Conservation (phyloP, 352 stramenopile genomes). For the Phytophthora citricola region DNA sequence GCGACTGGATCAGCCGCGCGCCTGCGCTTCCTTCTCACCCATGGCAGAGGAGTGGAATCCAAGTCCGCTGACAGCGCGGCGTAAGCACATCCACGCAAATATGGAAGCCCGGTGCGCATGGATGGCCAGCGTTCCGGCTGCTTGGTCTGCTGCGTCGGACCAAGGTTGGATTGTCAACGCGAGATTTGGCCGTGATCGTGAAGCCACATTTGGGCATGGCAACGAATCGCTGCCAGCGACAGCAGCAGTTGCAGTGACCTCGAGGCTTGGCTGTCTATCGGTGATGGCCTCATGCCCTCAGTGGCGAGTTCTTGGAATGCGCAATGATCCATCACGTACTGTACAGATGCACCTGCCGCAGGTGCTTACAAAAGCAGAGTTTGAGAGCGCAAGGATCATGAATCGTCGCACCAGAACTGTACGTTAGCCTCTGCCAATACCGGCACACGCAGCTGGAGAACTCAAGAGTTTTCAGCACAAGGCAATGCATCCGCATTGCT, state of each 20-base stretch:
- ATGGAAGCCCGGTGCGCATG: constrained; percentile 18
- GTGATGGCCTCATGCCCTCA: too few relatives aligned
- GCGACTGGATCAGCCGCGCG: not conserved
- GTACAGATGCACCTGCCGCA: too few relatives aligned
- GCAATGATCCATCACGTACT: constrained; percentile 9
- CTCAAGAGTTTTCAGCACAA: too few relatives aligned
- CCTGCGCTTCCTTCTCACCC: not conserved
- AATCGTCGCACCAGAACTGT: not conserved
- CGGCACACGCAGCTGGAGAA: too few relatives aligned
- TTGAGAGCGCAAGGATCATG: not conserved
- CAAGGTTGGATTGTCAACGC: constrained; percentile 13
- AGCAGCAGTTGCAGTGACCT: not conserved
- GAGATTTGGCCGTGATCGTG: constrained; percentile 11
- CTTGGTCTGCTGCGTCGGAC: constrained; percentile 14
- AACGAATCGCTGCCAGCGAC: too few relatives aligned
- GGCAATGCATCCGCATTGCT: too few relatives aligned
- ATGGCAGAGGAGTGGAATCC: constrained; percentile 12
- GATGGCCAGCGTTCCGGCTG: not conserved
- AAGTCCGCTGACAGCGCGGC: constrained; percentile 8
- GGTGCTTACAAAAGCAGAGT: too few relatives aligned
- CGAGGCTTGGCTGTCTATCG: not conserved
- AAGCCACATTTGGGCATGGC: constrained; percentile 12
- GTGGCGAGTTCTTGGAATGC: constrained; percentile 13
- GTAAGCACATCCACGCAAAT: constrained; percentile 22
- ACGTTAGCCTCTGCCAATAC: not conserved